phyloP scores from a whole-genome alignment of 768 basidiomycete genomes.

The Pleurotus salmoneostramineus region DNA sequence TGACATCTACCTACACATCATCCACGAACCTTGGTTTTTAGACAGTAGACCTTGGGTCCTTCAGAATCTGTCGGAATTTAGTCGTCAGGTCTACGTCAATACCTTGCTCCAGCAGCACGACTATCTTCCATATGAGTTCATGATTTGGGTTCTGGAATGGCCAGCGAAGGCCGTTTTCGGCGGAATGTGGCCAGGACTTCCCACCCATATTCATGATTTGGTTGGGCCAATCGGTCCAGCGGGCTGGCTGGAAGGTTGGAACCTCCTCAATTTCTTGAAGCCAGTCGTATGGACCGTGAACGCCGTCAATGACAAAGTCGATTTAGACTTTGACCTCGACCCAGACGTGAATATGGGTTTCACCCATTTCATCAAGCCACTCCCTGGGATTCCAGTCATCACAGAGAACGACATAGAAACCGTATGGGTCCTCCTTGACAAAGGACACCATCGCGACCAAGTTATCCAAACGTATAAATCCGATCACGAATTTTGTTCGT shows the following conservation, averaged over 20 bases:
- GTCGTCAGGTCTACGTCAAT: not conserved
- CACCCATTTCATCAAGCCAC: not conserved
- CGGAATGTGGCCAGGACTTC: slow-evolving; percentile 17
- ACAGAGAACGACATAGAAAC: not conserved
- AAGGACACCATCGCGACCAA: not conserved
- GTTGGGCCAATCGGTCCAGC: not conserved
- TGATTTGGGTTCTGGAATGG: slow-evolving; percentile 21
- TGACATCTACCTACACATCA: too few species aligned
- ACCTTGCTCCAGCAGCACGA: not conserved
- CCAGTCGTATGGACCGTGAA: not conserved
- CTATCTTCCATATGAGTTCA: not conserved
- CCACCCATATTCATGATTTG: not conserved
- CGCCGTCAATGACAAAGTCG: not conserved
- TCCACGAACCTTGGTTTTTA: too few species aligned
- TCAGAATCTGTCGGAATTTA: not conserved
- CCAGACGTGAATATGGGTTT: too few species aligned
- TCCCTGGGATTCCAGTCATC: not conserved
- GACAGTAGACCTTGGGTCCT: too few species aligned
- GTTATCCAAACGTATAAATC: not conserved
- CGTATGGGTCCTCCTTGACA: not conserved
- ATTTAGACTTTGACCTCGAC: not conserved
- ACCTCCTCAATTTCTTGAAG: not conserved
- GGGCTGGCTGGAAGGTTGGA: not conserved
- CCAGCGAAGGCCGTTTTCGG: slow-evolving; percentile 17
- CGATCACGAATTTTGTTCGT: too few species aligned